Evolutionary conservation across 2,329 filamentous ascomycete genomes (phyloP).

Genomic region (Apiospora malaysiana): DNA sequence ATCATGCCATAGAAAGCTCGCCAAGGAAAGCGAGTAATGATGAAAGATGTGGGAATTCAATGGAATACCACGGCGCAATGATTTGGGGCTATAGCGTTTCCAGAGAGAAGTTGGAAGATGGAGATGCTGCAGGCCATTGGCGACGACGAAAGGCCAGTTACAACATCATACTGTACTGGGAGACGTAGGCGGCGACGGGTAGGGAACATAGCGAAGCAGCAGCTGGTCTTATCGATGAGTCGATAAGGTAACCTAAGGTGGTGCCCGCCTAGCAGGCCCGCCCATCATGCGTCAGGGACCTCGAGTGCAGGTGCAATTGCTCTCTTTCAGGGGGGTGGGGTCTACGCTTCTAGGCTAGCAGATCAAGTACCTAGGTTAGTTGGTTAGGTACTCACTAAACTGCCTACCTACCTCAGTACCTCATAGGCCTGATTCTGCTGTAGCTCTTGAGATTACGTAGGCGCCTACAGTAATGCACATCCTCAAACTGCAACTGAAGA

Average conservation of each 20-base stretch:
- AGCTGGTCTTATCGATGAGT: neutral
- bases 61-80: neutral
- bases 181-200: neutral
- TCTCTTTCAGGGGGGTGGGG: neutral
- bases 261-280: neutral
- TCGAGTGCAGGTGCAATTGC: no score
- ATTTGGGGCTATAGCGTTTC: neutral
- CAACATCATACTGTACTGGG: no score
- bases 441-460: no score
- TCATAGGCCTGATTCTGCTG: neutral
- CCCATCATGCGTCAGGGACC: slow-evolving; percentile 8
- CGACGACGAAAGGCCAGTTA: slow-evolving; percentile 3
- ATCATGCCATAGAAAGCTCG: slow-evolving; percentile 6
- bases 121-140: neutral
- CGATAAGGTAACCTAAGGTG: slow-evolving; percentile 10
- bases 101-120: neutral
- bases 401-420: no score
- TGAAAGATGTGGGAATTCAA: neutral
- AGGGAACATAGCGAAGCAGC: neutral
- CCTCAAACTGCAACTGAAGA: neutral
- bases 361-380: no score
- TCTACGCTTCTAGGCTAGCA: neutral
- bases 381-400: slow-evolving; percentile 4
- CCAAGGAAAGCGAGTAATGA: neutral
- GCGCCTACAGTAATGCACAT: no score